Evolutionary conservation across 495 filamentous ascomycete genomes (phyloP).

Genomic region (Lepidopterella palustris): DNA sequence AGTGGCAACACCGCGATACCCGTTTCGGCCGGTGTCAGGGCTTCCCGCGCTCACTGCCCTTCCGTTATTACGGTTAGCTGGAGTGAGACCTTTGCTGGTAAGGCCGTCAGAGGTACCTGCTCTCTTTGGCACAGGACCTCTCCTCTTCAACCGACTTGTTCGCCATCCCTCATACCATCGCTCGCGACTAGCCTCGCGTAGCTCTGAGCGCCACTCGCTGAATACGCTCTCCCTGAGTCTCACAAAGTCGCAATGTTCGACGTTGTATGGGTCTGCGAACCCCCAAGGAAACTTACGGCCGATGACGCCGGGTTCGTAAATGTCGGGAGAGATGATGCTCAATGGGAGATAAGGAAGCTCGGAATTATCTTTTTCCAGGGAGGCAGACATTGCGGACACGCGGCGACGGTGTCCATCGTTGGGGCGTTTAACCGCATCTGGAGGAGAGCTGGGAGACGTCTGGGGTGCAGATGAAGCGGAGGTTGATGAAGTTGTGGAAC

Average conservation of each 20-base stretch:
- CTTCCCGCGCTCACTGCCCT: slow-evolving; percentile 3
- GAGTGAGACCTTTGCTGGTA: neutral
- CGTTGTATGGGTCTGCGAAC: slow-evolving; percentile 85
- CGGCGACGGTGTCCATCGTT: slow-evolving; percentile 17
- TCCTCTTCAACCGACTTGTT: slow-evolving; percentile 55
- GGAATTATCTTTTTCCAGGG: slow-evolving; percentile 18
- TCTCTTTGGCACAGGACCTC: neutral
- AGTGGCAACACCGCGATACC: neutral
- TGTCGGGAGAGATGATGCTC: slow-evolving; percentile 89
- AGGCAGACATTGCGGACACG: slow-evolving; percentile 27
- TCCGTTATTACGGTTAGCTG: slow-evolving; percentile 1
- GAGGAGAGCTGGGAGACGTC: slow-evolving; percentile 11
- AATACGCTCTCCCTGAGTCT: slow-evolving; percentile 87
- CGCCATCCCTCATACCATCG: slow-evolving; percentile 97
- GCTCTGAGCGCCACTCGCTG: slow-evolving; percentile 82
- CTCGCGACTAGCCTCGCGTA: slow-evolving; percentile 86
- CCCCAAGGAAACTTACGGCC: slow-evolving; percentile 94
- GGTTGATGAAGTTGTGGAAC: slow-evolving; percentile 16
- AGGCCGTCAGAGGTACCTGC: neutral
- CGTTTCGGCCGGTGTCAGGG: neutral
- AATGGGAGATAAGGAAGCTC: slow-evolving; percentile 59
- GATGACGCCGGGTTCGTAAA: slow-evolving; percentile 61
- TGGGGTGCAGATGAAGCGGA: slow-evolving; percentile 18
- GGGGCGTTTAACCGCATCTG: slow-evolving; percentile 13
- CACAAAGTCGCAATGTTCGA: slow-evolving; percentile 91